Conservation (phyloP, 2,329 filamentous ascomycete species). For the Colletotrichum sp. region DNA sequence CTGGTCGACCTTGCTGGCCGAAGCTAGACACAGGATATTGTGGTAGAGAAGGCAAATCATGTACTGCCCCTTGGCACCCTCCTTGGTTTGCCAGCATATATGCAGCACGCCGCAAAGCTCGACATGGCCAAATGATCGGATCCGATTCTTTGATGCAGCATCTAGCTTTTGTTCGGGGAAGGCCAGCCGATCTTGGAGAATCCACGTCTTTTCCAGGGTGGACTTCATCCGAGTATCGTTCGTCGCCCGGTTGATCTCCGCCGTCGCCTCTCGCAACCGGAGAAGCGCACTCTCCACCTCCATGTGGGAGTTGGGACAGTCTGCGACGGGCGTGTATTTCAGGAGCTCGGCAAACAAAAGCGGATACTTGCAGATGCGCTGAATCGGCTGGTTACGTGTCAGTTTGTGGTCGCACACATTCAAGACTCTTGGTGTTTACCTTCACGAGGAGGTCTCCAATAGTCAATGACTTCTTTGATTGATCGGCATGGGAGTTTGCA, state of each 20-base stretch:
- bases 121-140: constrained; percentile 81
- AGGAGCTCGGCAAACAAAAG: constrained; percentile 84
- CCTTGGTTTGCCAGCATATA: constrained; percentile 78
- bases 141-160: constrained; percentile 64
- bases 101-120: constrained; percentile 83
- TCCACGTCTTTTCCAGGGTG: constrained; percentile 81
- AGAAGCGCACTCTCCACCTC: constrained; percentile 78
- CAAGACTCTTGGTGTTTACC: constrained; percentile 50
- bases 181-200: constrained; percentile 80
- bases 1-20: constrained; percentile 65
- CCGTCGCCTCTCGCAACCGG: constrained; percentile 74
- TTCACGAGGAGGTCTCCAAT: constrained; percentile 91
- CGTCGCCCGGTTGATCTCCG: constrained; percentile 84
- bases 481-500: constrained; percentile 65
- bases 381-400: constrained; percentile 71
- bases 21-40: constrained; percentile 78
- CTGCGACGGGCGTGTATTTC: constrained; percentile 81
- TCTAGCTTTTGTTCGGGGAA: constrained; percentile 70
- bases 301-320: constrained; percentile 84
- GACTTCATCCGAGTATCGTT: constrained; percentile 74
- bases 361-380: constrained; percentile 90
- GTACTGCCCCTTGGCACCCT: constrained; percentile 76
- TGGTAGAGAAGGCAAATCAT: constrained; percentile 87
- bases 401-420: background rate
- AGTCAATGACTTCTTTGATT: constrained; percentile 77